These are phyloP conservation scores for Echites panduratus DNA, from an alignment of 257 asterid genomes.

Conservation along the genomic window DNA sequence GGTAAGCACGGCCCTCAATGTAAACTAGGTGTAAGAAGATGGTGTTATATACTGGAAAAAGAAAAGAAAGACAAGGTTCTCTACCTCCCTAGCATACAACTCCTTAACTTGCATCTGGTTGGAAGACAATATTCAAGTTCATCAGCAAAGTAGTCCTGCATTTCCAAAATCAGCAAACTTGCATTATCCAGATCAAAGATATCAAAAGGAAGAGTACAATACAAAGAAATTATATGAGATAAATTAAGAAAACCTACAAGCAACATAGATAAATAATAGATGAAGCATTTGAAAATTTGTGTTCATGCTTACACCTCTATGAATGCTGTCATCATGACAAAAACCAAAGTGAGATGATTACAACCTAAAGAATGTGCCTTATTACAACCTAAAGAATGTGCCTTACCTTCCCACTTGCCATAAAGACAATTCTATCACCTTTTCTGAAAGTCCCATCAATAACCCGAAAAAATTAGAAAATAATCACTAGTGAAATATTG, in stretches of 20 bases:
- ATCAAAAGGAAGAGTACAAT: conserved; percentile 5
- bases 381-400: too few relatives aligned
- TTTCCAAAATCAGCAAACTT: too few relatives aligned
- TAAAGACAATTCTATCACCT: conserved; percentile 84
- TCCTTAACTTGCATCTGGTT: conserved; percentile 80
- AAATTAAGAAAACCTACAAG: conserved; percentile 1
- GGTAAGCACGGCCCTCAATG: not conserved
- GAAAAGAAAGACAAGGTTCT: too few relatives aligned
- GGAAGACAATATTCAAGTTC: conserved; percentile 97
- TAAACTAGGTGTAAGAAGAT: not conserved
- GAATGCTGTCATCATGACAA: too few relatives aligned
- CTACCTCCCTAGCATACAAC: too few relatives aligned
- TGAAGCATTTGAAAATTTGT: not conserved
- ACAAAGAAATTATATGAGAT: not conserved
- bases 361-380: too few relatives aligned
- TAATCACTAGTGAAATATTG: too few relatives aligned
- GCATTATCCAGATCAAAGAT: conserved; percentile 8
- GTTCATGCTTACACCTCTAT: too few relatives aligned
- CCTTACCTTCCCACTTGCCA: too few relatives aligned
- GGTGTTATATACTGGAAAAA: conserved; percentile 6
- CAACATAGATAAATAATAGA: not conserved
- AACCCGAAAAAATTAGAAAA: too few relatives aligned
- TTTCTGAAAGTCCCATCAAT: conserved; percentile 81
- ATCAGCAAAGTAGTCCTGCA: too few relatives aligned
- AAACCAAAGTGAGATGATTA: too few relatives aligned